Evolutionary conservation across 164 flowering plant genomes (phyloP), one percentile per base, ranked within the genome.

Genomic region (Sextonia rubra): DNA sequence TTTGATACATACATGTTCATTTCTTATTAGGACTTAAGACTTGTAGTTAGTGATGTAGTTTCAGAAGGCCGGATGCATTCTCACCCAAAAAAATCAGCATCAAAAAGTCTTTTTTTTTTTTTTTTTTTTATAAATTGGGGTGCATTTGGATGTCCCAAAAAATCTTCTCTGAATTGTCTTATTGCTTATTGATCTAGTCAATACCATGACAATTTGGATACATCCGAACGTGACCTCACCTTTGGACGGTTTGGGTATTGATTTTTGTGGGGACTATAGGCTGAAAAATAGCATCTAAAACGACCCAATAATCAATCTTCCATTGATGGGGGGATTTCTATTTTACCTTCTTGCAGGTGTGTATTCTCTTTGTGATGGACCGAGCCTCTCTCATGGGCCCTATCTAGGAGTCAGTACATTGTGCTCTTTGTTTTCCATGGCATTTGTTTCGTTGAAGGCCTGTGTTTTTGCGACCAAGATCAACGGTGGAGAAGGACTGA

Each of bases 331-430:
- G 44, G 44, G 0, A 32, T 32, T 32, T 32, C 44, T 32, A 0
- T 32, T 32, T 32, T 37, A 37, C 44, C 2, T 37, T 69, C 20
- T 58, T 79, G 66, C 71, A 94, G 98, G 92, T 77, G 92, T 90
- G 27, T 94, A 91, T 69, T 82, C 93, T 60, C 80, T 93, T 1
- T 94, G 99, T 68, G 97, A 94, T 74, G 97, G 97, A 4, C 97
- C 92, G 1, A 79, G 83, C 72, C 77, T 86, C 2, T 90, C 97
- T 3, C 78, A 88, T 29, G 95, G 98, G 60, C 97, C 98, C 0
- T 92, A 94, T 64, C 72, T 92, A 85, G 86, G 81, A 48, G 83
- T 88, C 3, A 84, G 96, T 6, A 85, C 88, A 44, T n/a, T 85
- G 29, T 94, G 91, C 73, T 92, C 91, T 12, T 70, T 87, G 60